Evolutionary conservation across 129 eudicot genomes (phyloP).

Genomic region (Flaveria trinervia): DNA sequence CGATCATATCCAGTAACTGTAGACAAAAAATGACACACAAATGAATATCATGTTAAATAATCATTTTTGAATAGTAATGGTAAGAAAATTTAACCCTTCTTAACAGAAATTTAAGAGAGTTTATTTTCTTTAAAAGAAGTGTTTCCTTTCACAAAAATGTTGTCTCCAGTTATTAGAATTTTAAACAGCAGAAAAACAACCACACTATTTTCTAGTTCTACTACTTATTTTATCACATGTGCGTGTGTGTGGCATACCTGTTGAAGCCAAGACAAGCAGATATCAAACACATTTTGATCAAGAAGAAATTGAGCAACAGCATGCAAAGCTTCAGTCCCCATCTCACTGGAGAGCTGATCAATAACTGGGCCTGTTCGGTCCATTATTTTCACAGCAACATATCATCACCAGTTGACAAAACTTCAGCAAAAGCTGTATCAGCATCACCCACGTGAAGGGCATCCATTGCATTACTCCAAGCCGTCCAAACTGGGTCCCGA

Average conservation of each 20-base stretch:
- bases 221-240: too few relatives aligned
- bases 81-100: neutral
- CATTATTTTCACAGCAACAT: slow-evolving; percentile 83
- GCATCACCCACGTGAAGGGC: slow-evolving; percentile 79
- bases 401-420: slow-evolving; percentile 88
- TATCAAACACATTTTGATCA: slow-evolving; percentile 75
- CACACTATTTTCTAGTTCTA: too few relatives aligned
- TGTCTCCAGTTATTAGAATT: too few relatives aligned
- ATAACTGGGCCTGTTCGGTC: slow-evolving; percentile 85
- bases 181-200: too few relatives aligned
- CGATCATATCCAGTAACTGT: slow-evolving; percentile 67
- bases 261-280: slow-evolving; percentile 89
- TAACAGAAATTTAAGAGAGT: too few relatives aligned
- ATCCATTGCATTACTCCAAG: slow-evolving; percentile 98
- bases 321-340: slow-evolving; percentile 73
- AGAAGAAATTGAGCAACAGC: slow-evolving; percentile 74
- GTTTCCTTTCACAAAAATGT: too few relatives aligned
- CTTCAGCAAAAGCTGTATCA: slow-evolving; percentile 89
- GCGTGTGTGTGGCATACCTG: slow-evolving; percentile 51
- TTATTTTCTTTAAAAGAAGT: too few relatives aligned
- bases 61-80: neutral
- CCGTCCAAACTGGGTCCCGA: slow-evolving; percentile 84
- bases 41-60: neutral
- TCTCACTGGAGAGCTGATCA: slow-evolving; percentile 80
- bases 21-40: neutral